Conservation (phyloP, 2,329 filamentous ascomycete species). For the Mariannaea elegans region DNA sequence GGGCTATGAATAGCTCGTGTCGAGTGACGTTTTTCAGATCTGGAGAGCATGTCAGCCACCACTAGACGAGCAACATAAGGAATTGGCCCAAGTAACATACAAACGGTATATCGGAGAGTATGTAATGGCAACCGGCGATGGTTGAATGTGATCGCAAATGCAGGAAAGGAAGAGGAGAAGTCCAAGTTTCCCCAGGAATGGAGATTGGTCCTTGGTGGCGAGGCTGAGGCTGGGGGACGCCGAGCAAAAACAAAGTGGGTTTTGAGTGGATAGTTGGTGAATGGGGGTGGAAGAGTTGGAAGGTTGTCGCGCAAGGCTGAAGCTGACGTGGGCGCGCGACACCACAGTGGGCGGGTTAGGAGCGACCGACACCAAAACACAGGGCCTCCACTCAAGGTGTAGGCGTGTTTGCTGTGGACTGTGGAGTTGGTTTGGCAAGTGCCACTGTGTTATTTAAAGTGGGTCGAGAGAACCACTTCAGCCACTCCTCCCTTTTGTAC, state of each 20-base stretch:
- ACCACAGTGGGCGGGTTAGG: too few species aligned
- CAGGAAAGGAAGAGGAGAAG: too few species aligned
- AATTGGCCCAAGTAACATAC: neutral
- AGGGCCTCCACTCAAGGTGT: too few species aligned
- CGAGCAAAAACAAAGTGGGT: neutral
- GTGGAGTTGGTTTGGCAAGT: neutral
- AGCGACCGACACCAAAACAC: too few species aligned
- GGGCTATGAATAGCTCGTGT: neutral
- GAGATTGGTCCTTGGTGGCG: conserved; percentile 23
- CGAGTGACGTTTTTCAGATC: neutral
- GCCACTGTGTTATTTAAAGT: neutral
- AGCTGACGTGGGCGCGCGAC: neutral
- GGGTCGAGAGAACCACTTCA: too few species aligned
- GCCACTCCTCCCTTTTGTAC: too few species aligned
- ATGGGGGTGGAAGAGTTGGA: too few species aligned
- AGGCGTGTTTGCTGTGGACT: too few species aligned
- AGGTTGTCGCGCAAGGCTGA: conserved; percentile 32
- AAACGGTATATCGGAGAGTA: too few species aligned
- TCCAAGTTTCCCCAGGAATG: neutral
- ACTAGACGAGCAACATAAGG: neutral
- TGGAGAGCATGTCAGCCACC: neutral
- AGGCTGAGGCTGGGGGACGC: conserved; percentile 34
- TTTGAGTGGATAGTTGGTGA: too few species aligned
- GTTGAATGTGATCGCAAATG: neutral
- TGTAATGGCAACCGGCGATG: too few species aligned